Base-by-base conservation (phyloP, 345 rosid genomes). In the Mallotus nudiflorus region DNA sequence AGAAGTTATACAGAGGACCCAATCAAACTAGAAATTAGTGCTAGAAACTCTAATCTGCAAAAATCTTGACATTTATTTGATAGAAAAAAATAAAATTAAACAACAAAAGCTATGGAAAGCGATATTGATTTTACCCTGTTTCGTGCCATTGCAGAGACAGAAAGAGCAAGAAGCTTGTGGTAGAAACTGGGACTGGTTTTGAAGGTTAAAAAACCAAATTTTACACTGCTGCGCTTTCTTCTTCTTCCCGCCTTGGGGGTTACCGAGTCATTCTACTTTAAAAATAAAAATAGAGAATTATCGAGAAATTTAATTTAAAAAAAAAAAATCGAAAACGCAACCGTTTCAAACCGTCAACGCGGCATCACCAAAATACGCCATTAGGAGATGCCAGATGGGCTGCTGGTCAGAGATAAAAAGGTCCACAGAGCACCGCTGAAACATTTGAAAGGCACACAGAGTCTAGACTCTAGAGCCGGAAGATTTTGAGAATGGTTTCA, bases 101-200 rank as follows among this genome's bases (percentile, higher is more conserved):
- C n/a, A n/a, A n/a, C n/a, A n/a, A n/a, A n/a, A n/a, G n/a, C n/a
- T n/a, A n/a, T n/a, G n/a, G n/a, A n/a, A n/a, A n/a, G n/a, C n/a
- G n/a, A n/a, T n/a, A 60, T 15, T 25, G 27, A n/a, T 9, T 5
- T 48, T 77, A 92, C 97, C 85, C 81, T 84, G 80, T 85, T 92
- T 71, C 93, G 86, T 77, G 92, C 93, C 97, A 92, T 92, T 51
- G 57, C 29, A 56, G 62, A 28, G 53, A 0, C 6, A 44, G 66
- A 22, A 46, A 64, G 64, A 33, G 9, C 45, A 54, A 25, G 49
- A 67, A 77, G 79, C 79, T 75, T 80, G 81, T 45, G 3, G 70
- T 24, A 44, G 81, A 74, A 74, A 80, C 69, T 58, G 78, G 3
- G 25, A 22, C 2, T 20, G 42, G 13, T 40, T 35, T 37, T 42